Conservation (phyloP, 768 basidiomycete species). For the Termitomyces sp. region DNA sequence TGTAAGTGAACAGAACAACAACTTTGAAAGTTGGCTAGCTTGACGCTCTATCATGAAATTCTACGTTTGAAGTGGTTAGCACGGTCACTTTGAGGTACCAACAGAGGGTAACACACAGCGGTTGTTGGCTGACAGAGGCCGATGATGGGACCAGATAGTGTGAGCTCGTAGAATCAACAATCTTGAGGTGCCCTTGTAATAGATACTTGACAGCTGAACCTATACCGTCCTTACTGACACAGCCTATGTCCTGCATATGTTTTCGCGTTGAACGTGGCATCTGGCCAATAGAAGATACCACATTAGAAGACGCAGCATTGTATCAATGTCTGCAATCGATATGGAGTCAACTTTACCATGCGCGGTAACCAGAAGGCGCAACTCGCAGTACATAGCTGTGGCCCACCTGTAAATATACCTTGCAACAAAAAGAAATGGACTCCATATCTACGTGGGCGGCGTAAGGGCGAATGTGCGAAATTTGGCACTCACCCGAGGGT, state of each 20-base stretch:
- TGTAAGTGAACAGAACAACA: too few relatives aligned
- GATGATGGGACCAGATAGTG: neutral
- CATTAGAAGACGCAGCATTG: neutral
- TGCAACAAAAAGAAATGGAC: too few relatives aligned
- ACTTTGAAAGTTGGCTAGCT: neutral
- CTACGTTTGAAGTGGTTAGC: neutral
- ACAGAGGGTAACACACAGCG: neutral
- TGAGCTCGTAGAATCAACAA: too few relatives aligned
- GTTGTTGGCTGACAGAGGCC: neutral
- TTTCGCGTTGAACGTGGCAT: neutral
- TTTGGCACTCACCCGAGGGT: neutral
- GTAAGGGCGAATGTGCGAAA: neutral
- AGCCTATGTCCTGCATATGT: neutral
- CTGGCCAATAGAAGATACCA: neutral
- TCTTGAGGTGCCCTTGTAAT: neutral
- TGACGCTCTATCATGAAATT: neutral
- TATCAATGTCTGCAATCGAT: neutral
- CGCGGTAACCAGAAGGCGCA: neutral
- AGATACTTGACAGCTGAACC: neutral
- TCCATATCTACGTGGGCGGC: neutral
- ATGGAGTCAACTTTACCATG: neutral
- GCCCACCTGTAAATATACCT: neutral
- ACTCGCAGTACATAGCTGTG: neutral
- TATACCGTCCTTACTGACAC: neutral
- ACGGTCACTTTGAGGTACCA: too few relatives aligned